Evolutionary conservation across 345 rosid species (phyloP).

Genomic region (Rubroshorea leprosula): DNA sequence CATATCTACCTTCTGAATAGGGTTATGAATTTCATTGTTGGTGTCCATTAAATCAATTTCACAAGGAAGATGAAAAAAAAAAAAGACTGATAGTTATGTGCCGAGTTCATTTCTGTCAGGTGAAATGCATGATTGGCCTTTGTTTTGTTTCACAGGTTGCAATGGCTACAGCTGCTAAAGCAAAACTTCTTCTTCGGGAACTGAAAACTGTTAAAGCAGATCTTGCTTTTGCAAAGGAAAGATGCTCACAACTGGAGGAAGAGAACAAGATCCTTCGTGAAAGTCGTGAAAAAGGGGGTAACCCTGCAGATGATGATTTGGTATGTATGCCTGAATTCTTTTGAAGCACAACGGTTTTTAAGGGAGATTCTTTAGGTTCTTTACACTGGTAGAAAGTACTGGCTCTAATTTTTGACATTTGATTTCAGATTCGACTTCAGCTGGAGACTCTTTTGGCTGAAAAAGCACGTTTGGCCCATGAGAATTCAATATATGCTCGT

Average conservation of each 20-base stretch:
- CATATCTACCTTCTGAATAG: not conserved
- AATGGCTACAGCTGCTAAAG: constrained; percentile 97
- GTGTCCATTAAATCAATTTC: not conserved
- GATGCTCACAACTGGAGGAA: constrained; percentile 85
- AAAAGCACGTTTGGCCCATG: constrained; percentile 90
- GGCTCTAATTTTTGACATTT: not conserved
- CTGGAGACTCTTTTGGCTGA: constrained; percentile 95
- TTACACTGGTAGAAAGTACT: too few species aligned
- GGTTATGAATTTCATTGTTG: not conserved
- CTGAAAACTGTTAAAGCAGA: constrained; percentile 89
- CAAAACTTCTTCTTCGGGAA: constrained; percentile 92
- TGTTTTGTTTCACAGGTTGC: constrained; percentile 61
- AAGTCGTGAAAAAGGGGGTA: constrained; percentile 69
- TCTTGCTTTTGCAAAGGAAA: constrained; percentile 76
- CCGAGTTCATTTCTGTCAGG: constrained; percentile 14
- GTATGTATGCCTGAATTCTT: constrained; percentile 32
- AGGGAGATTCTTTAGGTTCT: not conserved
- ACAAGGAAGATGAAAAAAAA: not conserved
- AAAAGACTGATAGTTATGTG: not conserved
- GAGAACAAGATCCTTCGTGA: constrained; percentile 88
- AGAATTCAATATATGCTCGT: constrained; percentile 71
- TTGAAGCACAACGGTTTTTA: not conserved
- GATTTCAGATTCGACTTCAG: constrained; percentile 78
- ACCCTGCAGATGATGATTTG: constrained; percentile 87
- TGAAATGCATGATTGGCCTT: constrained; percentile 32